Percentiles rank a stretch among this genome's conserved stretches.
phyloP scores from a whole-genome alignment of 2,329 filamentous ascomycete species.

The Septoria linicola region DNA sequence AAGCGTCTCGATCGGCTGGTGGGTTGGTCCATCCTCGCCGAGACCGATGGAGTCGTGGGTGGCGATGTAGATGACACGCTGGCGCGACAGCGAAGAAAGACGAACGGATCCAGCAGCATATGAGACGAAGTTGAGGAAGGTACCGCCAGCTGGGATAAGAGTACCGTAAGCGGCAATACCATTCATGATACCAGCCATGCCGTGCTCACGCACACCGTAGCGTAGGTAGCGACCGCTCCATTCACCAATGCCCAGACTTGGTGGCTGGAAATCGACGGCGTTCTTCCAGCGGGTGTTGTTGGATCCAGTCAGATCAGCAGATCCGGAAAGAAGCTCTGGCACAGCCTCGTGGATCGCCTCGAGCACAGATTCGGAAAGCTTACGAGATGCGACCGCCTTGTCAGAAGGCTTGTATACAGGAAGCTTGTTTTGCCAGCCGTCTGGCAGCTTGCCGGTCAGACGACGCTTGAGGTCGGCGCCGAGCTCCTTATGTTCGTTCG shows the following conservation, averaged over 20 bases:
- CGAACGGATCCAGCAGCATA: conserved; percentile 95
- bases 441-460: conserved; percentile 77
- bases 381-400: conserved; percentile 83
- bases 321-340: conserved; percentile 92
- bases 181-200: conserved; percentile 90
- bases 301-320: conserved; percentile 95
- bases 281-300: conserved; percentile 99
- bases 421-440: conserved; percentile 93
- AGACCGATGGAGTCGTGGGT: conserved; percentile 99
- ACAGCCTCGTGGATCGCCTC: conserved; percentile 78
- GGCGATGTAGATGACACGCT: conserved; percentile 91
- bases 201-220: conserved; percentile 90
- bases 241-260: conserved; percentile 78
- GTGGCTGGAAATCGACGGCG: conserved; percentile 95
- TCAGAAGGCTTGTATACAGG: conserved; percentile 88
- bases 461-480: conserved; percentile 79
- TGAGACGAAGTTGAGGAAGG: conserved; percentile 99
- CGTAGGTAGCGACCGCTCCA: conserved; percentile 89
- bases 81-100: conserved; percentile 85
- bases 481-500: conserved; percentile 71
- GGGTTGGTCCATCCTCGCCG: conserved; percentile 96
- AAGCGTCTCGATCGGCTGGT: conserved; percentile 98
- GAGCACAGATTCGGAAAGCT: conserved; percentile 92
- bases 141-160: conserved; percentile 88
- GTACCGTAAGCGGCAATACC: conserved; percentile 94